phyloP scores from a whole-genome alignment of 176 grass and related monocot species.

The Panicum miliaceum region DNA sequence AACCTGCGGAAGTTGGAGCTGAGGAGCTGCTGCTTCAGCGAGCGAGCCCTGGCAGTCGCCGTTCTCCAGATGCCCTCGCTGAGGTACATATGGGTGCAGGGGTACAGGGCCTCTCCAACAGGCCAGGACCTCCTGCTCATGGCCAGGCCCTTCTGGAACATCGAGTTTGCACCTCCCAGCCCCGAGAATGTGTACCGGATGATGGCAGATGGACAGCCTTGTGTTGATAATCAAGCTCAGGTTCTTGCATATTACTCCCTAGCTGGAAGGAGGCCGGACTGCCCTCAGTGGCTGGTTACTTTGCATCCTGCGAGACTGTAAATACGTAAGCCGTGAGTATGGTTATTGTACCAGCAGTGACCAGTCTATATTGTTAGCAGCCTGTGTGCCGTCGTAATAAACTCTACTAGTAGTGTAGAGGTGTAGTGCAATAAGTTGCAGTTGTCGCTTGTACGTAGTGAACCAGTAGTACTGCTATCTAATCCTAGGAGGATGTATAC shows the following conservation, averaged over 20 bases:
- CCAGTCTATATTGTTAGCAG: slow-evolving; percentile 15
- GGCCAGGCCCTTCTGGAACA: slow-evolving; percentile 89
- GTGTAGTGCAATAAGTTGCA: slow-evolving; percentile 52
- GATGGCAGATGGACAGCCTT: slow-evolving; percentile 44
- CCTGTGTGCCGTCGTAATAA: slow-evolving; percentile 53
- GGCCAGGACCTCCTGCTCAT: slow-evolving; percentile 71
- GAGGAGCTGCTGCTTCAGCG: slow-evolving; percentile 87
- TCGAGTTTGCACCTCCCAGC: slow-evolving; percentile 72
- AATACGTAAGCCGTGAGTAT: slow-evolving; percentile 41
- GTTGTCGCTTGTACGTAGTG: slow-evolving; percentile 28
- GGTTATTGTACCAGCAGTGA: slow-evolving; percentile 18
- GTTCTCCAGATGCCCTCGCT: slow-evolving; percentile 61
- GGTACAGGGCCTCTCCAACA: slow-evolving; percentile 66
- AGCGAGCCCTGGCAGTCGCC: slow-evolving; percentile 66
- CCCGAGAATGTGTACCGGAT: background rate
- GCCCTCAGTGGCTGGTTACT: slow-evolving; percentile 65
- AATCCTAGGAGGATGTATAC: slow-evolving; percentile 45
- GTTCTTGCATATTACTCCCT: slow-evolving; percentile 93
- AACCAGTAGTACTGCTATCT: slow-evolving; percentile 34
- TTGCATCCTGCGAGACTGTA: slow-evolving; percentile 76
- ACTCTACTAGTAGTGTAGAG: slow-evolving; percentile 35
- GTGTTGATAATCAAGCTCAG: slow-evolving; percentile 59
- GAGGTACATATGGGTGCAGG: slow-evolving; percentile 95
- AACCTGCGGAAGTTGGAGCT: slow-evolving; percentile 84
- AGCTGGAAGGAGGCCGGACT: slow-evolving; percentile 72